Conservation (phyloP, 1,284 basidiomycete genomes). For the Marasmius tenuissimus region DNA sequence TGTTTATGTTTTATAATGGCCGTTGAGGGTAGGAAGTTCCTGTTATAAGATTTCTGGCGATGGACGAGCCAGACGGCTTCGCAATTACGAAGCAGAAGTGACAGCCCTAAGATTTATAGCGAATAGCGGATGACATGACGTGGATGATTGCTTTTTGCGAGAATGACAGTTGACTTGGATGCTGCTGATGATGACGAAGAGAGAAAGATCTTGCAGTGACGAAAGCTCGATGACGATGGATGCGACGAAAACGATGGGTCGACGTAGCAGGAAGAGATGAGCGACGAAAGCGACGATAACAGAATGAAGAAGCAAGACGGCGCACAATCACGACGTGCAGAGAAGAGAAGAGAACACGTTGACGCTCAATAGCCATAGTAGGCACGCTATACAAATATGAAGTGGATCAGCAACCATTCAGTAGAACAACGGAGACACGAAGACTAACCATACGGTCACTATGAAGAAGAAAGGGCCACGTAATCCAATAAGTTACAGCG, state of each 20-base stretch:
- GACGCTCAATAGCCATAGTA: constrained; percentile 43
- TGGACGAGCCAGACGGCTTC: neutral
- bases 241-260: constrained; percentile 2
- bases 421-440: neutral
- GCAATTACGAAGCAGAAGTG: neutral
- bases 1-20: neutral
- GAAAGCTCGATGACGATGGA: neutral
- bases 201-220: constrained; percentile 5
- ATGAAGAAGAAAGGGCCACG: constrained; percentile 11
- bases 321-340: constrained; percentile 1
- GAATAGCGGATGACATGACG: neutral
- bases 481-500: constrained; percentile 38
- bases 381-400: constrained; percentile 32
- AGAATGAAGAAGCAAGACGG: neutral
- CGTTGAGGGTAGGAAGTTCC: constrained; percentile 7
- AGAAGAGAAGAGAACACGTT: neutral
- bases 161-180: neutral
- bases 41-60: constrained; percentile 10
- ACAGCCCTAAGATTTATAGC: constrained; percentile 11
- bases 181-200: neutral
- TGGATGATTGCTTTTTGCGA: neutral
- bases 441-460: constrained; percentile 16
- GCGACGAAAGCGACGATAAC: constrained; percentile 3
- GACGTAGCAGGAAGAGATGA: constrained; percentile 1
- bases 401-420: neutral